These are phyloP conservation scores for Herpotrichia juniperi DNA, from an alignment of 2,329 filamentous ascomycete species.

Conservation along the genomic window DNA sequence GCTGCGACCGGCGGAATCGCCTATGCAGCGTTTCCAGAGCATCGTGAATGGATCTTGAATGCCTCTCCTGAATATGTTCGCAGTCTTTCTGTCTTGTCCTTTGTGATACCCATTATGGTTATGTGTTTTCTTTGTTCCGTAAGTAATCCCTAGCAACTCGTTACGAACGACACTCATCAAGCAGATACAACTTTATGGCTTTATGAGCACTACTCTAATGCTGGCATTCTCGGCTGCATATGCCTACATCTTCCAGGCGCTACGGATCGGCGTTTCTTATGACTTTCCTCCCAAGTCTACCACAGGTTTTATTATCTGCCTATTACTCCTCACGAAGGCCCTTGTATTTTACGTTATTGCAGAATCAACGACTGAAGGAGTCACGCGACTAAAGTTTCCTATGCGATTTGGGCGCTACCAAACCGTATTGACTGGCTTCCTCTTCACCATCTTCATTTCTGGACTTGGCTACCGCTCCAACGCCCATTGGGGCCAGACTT, in stretches of 20 bases:
- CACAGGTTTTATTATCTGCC: slow-evolving; percentile 32
- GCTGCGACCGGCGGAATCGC: slow-evolving; percentile 34
- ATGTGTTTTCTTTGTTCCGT: slow-evolving; percentile 43
- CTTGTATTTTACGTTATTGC: slow-evolving; percentile 37
- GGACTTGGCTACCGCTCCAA: slow-evolving; percentile 44
- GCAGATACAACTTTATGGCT: slow-evolving; percentile 38
- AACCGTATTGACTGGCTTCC: slow-evolving; percentile 41
- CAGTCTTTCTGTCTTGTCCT: slow-evolving; percentile 41
- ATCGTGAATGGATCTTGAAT: slow-evolving; percentile 42
- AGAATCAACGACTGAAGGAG: slow-evolving; percentile 35
- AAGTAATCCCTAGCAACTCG: slow-evolving; percentile 16
- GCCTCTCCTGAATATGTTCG: slow-evolving; percentile 39
- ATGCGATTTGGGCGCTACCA: slow-evolving; percentile 41
- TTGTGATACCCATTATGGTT: slow-evolving; percentile 46
- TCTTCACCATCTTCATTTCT: slow-evolving; percentile 39
- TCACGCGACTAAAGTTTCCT: slow-evolving; percentile 33
- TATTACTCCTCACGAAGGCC: slow-evolving; percentile 37
- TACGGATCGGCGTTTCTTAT: slow-evolving; percentile 39
- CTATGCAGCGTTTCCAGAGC: slow-evolving; percentile 39
- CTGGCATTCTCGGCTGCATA: slow-evolving; percentile 43
- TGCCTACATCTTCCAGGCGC: slow-evolving; percentile 37
- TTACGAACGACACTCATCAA: slow-evolving; percentile 13
- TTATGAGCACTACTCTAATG: slow-evolving; percentile 42
- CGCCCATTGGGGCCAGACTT: slow-evolving; percentile 48
- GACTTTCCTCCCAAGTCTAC: slow-evolving; percentile 43